Conservation (phyloP, 2,329 filamentous ascomycete genomes). For the Pseudopyrenochaeta lycopersici region DNA sequence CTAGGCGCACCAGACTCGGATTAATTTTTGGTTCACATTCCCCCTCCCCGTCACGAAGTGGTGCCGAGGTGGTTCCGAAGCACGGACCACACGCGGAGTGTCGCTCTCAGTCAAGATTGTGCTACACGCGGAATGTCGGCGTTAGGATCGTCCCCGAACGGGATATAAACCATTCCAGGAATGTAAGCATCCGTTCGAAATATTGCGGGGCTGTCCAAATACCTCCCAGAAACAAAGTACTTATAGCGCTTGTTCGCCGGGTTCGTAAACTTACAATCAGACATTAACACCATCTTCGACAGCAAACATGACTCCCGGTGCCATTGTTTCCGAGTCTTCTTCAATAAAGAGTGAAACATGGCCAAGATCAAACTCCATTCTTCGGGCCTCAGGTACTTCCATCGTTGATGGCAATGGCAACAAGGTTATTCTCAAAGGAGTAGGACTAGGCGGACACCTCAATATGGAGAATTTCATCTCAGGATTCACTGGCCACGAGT, state of each 20-base stretch:
- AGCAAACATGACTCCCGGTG: not conserved
- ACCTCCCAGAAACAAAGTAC: too few species aligned
- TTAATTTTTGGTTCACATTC: too few species aligned
- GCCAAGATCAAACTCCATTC: not conserved
- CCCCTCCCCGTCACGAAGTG: too few species aligned
- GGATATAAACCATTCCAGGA: too few species aligned
- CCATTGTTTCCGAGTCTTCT: not conserved
- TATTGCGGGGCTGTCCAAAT: too few species aligned
- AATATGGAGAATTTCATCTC: constrained; percentile 31
- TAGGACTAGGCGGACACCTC: constrained; percentile 20
- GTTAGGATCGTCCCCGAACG: too few species aligned
- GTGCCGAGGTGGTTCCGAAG: too few species aligned
- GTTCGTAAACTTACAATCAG: too few species aligned
- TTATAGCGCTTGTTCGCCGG: too few species aligned
- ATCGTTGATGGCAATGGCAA: constrained; percentile 18
- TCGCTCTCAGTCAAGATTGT: not conserved
- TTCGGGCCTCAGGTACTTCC: constrained; percentile 14
- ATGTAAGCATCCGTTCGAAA: too few species aligned
- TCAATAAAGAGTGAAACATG: not conserved
- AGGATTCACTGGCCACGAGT: constrained; percentile 22
- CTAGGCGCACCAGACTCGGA: too few species aligned
- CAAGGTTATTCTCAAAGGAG: constrained; percentile 22
- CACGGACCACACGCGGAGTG: not conserved
- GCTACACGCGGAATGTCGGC: not conserved
- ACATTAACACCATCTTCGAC: not conserved